Conservation (phyloP, 768 basidiomycete genomes). For the Termitomyces titanicus region DNA sequence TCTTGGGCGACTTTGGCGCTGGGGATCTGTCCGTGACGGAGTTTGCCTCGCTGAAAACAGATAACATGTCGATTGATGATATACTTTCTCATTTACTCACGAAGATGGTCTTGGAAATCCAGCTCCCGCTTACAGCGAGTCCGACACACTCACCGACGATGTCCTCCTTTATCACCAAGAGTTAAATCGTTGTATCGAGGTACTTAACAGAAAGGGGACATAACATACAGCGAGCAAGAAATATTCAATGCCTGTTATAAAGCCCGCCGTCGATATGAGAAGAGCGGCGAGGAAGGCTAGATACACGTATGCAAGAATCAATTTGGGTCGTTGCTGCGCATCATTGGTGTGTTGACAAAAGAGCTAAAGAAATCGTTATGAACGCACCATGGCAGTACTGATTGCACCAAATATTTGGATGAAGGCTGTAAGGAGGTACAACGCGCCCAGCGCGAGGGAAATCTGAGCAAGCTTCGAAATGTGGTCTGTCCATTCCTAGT, state of each 20-base stretch:
- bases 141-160: slow-evolving; percentile 33
- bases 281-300: slow-evolving; percentile 31
- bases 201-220: neutral
- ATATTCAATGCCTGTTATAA: slow-evolving; percentile 33
- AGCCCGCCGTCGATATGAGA: slow-evolving; percentile 31
- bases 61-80: neutral
- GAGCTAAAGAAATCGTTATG: neutral
- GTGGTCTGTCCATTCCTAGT: slow-evolving; percentile 15
- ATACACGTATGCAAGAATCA: slow-evolving; percentile 21
- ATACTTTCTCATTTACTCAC: slow-evolving; percentile 18
- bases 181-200: neutral
- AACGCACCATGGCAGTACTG: slow-evolving; percentile 13
- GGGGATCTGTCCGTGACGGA: slow-evolving; percentile 27
- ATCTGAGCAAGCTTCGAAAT: slow-evolving; percentile 27
- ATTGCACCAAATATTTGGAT: slow-evolving; percentile 18
- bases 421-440: slow-evolving; percentile 27
- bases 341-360: neutral
- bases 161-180: slow-evolving; percentile 26
- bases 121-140: slow-evolving; percentile 29
- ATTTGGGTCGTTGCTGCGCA: slow-evolving; percentile 19
- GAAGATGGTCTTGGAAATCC: slow-evolving; percentile 33
- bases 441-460: slow-evolving; percentile 32
- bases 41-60: slow-evolving; percentile 24
- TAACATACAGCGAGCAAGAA: slow-evolving; percentile 33
- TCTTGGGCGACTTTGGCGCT: slow-evolving; percentile 26